Base-by-base conservation (phyloP, 139 green algal genomes). In the Microglena sp. region DNA sequence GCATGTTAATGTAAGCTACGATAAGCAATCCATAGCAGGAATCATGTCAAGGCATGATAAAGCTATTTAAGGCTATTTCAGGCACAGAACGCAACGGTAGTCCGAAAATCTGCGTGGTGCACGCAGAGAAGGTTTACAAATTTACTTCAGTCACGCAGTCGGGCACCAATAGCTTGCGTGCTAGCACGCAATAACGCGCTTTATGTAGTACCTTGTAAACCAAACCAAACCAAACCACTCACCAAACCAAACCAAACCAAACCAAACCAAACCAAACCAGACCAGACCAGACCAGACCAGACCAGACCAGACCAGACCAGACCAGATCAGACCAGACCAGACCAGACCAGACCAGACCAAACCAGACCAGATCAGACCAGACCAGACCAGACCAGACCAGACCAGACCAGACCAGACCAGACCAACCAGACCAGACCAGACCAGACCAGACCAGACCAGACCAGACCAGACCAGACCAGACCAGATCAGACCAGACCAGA, bases 391-490 rank as follows among this genome's bases (percentile, higher is more conserved):
- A 50, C 40, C 40, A 50, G 40, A 50, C 40, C 40, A 50, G 40
- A 50, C 40, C 40, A 50, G 40, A 50, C 40, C 40, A 50, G 40
- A 50, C 40, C 40, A 50, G 40, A 50, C 40, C 40, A 50, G 40
- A 50, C 40, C 40, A 50, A 50, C 40, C 40, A 50, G 40, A 50
- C 40, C 40, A 50, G 40, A 50, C 40, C 40, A 50, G 40, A 50
- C 40, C 40, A 50, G 40, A 50, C 40, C 40, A 50, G 40, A 50
- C 40, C 40, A 50, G 40, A 50, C 40, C 40, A 50, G 40, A 50
- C 40, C 40, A 50, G 40, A 50, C 40, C 40, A 50, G 40, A 50
- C 40, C 15, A 50, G 40, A 50, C 40, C 40, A 50, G 40, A 50
- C 40, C 40, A 50, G 18, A 50, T 18, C 40, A 50, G 40, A 50